phyloP scores from a whole-genome alignment of 495 filamentous ascomycete species.

The Aspergillus biplanus region DNA sequence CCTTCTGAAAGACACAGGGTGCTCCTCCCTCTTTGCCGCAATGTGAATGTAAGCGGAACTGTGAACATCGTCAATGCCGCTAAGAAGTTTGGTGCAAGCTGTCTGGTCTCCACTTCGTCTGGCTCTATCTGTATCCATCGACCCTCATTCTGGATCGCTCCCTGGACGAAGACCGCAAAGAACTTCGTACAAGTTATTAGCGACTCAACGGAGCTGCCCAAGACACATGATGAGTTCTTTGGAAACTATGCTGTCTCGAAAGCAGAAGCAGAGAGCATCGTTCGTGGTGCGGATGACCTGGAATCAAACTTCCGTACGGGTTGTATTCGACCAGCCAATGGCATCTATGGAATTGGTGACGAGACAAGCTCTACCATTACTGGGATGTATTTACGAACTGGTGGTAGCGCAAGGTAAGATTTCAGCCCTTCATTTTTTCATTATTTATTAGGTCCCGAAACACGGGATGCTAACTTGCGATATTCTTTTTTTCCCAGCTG shows the following conservation, averaged over 20 bases:
- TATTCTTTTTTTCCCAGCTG: slow-evolving; percentile 42
- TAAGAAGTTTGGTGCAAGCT: slow-evolving; percentile 47
- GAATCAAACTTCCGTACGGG: slow-evolving; percentile 55
- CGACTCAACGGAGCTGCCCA: slow-evolving; percentile 50
- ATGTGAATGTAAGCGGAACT: slow-evolving; percentile 61
- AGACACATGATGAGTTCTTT: slow-evolving; percentile 53
- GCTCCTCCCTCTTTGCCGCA: slow-evolving; percentile 47
- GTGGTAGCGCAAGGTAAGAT: slow-evolving; percentile 45
- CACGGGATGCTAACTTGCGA: neutral
- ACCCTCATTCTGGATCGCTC: slow-evolving; percentile 51
- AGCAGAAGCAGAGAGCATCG: slow-evolving; percentile 54
- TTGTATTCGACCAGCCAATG: slow-evolving; percentile 59
- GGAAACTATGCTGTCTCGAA: slow-evolving; percentile 60
- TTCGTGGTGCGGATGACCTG: slow-evolving; percentile 49
- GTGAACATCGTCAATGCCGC: slow-evolving; percentile 53
- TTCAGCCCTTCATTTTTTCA: neutral
- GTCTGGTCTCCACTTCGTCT: slow-evolving; percentile 60
- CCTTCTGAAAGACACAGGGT: slow-evolving; percentile 50
- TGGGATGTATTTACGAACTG: slow-evolving; percentile 36
- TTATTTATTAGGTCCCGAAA: slow-evolving; percentile 17
- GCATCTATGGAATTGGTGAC: slow-evolving; percentile 60
- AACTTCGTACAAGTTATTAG: slow-evolving; percentile 47
- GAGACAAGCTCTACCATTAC: slow-evolving; percentile 51
- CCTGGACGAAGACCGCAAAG: slow-evolving; percentile 46
- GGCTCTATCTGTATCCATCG: slow-evolving; percentile 51